Conservation (phyloP, 2,329 filamentous ascomycete genomes). For the Microdochium trichocladiopsis region DNA sequence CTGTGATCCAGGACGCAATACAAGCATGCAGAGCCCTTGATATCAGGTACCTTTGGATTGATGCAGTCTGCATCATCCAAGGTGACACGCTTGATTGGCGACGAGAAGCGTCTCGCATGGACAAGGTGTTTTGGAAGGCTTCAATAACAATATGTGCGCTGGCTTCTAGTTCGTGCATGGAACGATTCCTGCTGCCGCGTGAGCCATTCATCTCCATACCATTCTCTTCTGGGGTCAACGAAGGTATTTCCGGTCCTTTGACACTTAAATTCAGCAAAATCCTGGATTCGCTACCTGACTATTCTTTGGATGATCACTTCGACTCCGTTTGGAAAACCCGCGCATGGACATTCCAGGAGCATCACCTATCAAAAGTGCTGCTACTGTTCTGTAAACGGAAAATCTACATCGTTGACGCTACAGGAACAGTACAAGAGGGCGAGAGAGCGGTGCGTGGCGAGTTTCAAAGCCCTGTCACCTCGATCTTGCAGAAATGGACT, state of each 20-base stretch:
- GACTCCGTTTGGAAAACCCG: not conserved
- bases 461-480: not conserved
- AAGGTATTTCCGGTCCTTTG: not conserved
- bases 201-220: not conserved
- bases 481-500: not conserved
- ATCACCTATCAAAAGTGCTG: not conserved
- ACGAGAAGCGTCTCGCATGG: not conserved
- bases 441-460: not conserved
- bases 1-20: not conserved
- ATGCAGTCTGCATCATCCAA: not conserved
- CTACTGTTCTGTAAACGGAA: not conserved
- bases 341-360: not conserved
- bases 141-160: not conserved
- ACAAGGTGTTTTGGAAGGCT: not conserved
- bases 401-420: not conserved
- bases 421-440: not conserved
- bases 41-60: not conserved
- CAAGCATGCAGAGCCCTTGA: not conserved
- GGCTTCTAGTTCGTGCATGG: not conserved
- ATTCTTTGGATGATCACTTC: not conserved
- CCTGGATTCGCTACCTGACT: not conserved
- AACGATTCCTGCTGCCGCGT: not conserved
- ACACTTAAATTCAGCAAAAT: not conserved
- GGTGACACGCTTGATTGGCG: not conserved
- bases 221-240: not conserved